Percentiles rank a stretch among this genome's conserved stretches.
phyloP scores from a whole-genome alignment of 176 grass and related monocot genomes.

The Aegilops tauschii region DNA sequence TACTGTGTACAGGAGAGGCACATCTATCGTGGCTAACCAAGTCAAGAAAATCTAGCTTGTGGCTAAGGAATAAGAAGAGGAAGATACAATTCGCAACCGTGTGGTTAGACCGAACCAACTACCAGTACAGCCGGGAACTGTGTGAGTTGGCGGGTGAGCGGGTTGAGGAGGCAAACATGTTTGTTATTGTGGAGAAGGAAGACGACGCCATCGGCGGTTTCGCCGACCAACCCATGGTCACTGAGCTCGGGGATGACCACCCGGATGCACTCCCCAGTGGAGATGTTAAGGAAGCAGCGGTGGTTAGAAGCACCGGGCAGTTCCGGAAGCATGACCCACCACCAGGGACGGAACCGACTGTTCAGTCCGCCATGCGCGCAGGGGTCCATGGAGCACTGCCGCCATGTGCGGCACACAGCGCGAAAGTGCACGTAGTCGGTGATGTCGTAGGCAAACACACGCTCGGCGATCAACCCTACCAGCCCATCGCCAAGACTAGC shows the following conservation, averaged over 20 bases:
- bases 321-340: background rate
- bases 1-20: no score
- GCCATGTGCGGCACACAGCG: background rate
- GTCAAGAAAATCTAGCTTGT: no score
- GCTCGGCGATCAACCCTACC: background rate
- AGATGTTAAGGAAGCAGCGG: background rate
- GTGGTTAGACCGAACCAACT: no score
- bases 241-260: background rate
- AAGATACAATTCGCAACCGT: no score
- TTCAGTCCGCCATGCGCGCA: background rate
- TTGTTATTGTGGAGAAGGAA: no score
- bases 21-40: no score
- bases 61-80: no score
- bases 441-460: background rate
- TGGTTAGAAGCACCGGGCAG: no score
- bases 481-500: background rate
- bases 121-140: no score
- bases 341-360: background rate
- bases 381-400: background rate
- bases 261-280: background rate
- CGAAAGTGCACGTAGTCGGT: background rate
- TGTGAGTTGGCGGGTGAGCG: no score
- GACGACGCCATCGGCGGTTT: no score
- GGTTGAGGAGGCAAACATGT: no score
- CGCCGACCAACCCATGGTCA: background rate